A percentile compares a stretch with the other conserved stretches of the same genome.
phyloP scores from a whole-genome alignment of 805 yeast genomes.

The Geotrichum ghanense region DNA sequence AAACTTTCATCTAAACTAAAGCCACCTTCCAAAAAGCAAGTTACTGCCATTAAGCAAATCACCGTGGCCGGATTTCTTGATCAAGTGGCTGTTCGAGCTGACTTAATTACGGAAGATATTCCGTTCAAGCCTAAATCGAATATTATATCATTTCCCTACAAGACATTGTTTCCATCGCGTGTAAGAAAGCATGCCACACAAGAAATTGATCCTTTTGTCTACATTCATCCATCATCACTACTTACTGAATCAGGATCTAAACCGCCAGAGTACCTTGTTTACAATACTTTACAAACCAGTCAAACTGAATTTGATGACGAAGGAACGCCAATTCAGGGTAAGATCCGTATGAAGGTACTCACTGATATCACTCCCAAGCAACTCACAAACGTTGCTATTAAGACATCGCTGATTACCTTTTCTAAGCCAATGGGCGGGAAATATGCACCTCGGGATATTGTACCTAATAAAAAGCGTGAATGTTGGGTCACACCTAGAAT shows the following conservation, averaged over 20 bases:
- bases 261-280: conserved; percentile 76
- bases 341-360: conserved; percentile 52
- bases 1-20: conserved; percentile 43
- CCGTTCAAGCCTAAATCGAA: conserved; percentile 50
- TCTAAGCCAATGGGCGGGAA: conserved; percentile 92
- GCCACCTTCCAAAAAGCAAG: conserved; percentile 58
- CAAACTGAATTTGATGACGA: conserved; percentile 32
- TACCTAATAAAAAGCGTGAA: conserved; percentile 54
- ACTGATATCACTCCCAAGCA: conserved; percentile 69
- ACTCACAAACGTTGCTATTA: conserved; percentile 64
- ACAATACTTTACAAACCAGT: conserved; percentile 51
- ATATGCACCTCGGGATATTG: conserved; percentile 60
- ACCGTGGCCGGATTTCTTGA: conserved; percentile 87
- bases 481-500: conserved; percentile 86
- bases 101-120: conserved; percentile 39
- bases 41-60: conserved; percentile 80
- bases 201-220: conserved; percentile 46
- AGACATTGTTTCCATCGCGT: conserved; percentile 35
- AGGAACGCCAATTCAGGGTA: conserved; percentile 30
- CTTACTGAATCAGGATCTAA: conserved; percentile 46
- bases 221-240: conserved; percentile 70
- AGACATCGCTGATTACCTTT: conserved; percentile 62
- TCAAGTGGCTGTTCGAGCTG: conserved; percentile 79
- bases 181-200: conserved; percentile 25
- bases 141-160: conserved; percentile 42